phyloP scores from a whole-genome alignment of 129 eudicot genomes.

The Artemisia tridentata region DNA sequence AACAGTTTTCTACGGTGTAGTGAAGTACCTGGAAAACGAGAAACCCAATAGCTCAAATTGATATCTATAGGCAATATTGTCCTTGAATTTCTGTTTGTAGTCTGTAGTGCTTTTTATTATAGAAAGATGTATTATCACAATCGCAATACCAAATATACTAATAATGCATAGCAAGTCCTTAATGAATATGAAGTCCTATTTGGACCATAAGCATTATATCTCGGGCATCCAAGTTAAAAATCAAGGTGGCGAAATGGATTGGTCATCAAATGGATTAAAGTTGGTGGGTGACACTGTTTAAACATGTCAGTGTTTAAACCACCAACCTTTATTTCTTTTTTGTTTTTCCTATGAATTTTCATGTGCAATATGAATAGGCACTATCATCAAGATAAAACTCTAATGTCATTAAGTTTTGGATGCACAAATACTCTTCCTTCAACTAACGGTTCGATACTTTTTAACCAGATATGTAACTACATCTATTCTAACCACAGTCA shows the following conservation, averaged over 20 bases:
- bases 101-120: background rate
- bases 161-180: background rate
- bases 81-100: background rate
- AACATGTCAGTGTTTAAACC: background rate
- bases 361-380: background rate
- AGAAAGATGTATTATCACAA: conserved; percentile 3
- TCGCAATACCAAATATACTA: conserved; percentile 1
- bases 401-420: conserved; percentile 23
- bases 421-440: conserved; percentile 12
- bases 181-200: background rate
- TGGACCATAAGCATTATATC: background rate
- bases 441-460: conserved; percentile 10
- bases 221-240: conserved; percentile 17
- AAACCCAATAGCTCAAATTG: conserved; percentile 42
- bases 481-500: too few species aligned
- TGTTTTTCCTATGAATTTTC: background rate
- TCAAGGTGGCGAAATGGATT: background rate
- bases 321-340: background rate
- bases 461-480: background rate
- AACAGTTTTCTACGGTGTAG: conserved; percentile 73
- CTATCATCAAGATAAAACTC: background rate
- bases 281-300: background rate
- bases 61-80: conserved; percentile 24
- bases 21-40: conserved; percentile 77
- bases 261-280: background rate